phyloP scores from a whole-genome alignment of 108 stramenopile species.

The Cyclotella cryptica region DNA sequence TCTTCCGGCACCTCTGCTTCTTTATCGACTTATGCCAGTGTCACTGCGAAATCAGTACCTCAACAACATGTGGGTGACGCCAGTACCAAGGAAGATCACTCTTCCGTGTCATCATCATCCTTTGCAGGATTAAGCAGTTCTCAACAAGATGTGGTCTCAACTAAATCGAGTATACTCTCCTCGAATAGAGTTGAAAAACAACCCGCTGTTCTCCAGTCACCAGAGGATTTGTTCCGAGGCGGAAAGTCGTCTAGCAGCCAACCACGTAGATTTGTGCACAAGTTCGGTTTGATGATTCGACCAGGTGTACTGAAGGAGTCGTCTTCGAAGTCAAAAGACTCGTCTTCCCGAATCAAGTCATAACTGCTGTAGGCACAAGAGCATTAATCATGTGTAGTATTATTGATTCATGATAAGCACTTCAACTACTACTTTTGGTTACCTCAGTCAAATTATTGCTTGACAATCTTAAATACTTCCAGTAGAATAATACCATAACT shows the following conservation, averaged over 20 bases:
- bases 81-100: background rate
- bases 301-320: slow-evolving; percentile 46
- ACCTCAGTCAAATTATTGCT: too few species aligned
- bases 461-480: too few species aligned
- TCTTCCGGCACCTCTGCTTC: background rate
- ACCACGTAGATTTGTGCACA: slow-evolving; percentile 55
- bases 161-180: background rate
- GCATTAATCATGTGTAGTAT: too few species aligned
- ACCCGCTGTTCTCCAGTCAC: background rate
- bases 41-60: background rate
- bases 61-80: background rate
- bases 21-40: slow-evolving; percentile 1
- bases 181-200: slow-evolving; percentile 2
- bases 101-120: background rate
- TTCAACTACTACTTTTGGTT: too few species aligned
- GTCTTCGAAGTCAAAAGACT: slow-evolving; percentile 23
- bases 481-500: too few species aligned
- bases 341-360: slow-evolving; percentile 3
- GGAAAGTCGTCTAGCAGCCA: slow-evolving; percentile 45
- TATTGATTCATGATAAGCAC: too few species aligned
- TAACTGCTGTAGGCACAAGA: background rate
- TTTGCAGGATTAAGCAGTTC: background rate
- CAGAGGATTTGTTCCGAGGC: slow-evolving; percentile 44
- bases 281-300: slow-evolving; percentile 54
- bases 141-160: slow-evolving; percentile 5